Percentiles rank a stretch among this genome's conserved stretches.
phyloP scores from a whole-genome alignment of 257 asterid genomes.

The Solanum corneliomulleri region DNA sequence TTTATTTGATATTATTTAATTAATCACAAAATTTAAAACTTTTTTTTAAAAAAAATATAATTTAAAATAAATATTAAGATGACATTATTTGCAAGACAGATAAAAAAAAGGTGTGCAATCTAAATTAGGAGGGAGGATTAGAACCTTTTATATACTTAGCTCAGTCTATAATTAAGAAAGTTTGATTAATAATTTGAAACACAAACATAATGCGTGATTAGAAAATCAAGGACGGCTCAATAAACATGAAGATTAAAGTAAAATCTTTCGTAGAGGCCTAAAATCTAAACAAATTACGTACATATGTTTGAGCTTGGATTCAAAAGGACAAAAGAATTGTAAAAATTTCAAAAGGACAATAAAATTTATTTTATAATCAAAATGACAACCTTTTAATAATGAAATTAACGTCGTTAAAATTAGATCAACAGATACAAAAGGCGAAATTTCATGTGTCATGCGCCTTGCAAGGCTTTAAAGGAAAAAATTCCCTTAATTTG shows the following conservation, averaged over 20 bases:
- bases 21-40: neutral
- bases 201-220: neutral
- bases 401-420: too few relatives aligned
- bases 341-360: too few relatives aligned
- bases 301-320: neutral
- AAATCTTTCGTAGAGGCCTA: neutral
- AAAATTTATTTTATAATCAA: too few relatives aligned
- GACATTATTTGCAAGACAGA: neutral
- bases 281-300: neutral
- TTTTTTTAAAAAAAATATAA: rapidly evolving
- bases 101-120: neutral
- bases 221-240: neutral
- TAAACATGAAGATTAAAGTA: neutral
- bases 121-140: neutral
- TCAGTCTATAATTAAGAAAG: neutral
- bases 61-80: too few relatives aligned
- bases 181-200: too few relatives aligned
- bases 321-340: rapidly evolving
- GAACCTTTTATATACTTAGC: neutral
- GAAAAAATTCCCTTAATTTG: too few relatives aligned
- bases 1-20: neutral
- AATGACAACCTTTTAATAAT: too few relatives aligned
- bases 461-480: neutral
- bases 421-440: rapidly evolving
- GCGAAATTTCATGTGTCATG: neutral